phyloP scores from a whole-genome alignment of 371 early-diverging fungal genomes.

The Apophysomyces sp. region DNA sequence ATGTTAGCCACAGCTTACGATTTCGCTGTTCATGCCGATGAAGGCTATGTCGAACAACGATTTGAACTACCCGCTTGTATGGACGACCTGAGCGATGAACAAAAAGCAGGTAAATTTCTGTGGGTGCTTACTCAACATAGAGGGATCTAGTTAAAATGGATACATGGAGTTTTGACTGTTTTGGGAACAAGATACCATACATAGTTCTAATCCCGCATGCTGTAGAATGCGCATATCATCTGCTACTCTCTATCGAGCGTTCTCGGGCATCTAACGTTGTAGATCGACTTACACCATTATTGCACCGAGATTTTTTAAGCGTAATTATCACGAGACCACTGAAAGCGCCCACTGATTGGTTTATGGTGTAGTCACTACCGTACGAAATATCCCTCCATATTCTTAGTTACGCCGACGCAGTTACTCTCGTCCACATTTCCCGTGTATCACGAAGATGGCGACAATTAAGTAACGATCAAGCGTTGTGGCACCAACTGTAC shows the following conservation, averaged over 20 bases:
- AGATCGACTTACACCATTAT: slow-evolving; percentile 57
- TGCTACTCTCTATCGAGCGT: slow-evolving; percentile 62
- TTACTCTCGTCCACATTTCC: slow-evolving; percentile 44
- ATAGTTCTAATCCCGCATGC: slow-evolving; percentile 1
- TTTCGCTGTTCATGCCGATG: slow-evolving; percentile 41
- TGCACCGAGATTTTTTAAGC: slow-evolving; percentile 63
- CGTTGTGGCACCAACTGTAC: slow-evolving; percentile 67
- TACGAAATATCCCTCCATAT: slow-evolving; percentile 66
- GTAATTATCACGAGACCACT: slow-evolving; percentile 22
- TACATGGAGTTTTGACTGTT: not conserved
- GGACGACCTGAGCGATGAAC: slow-evolving; percentile 57
- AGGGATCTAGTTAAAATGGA: not conserved
- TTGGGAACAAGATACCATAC: not conserved
- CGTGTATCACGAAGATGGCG: slow-evolving; percentile 68
- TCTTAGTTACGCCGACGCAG: slow-evolving; percentile 51
- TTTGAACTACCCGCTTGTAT: slow-evolving; percentile 53
- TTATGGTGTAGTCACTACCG: slow-evolving; percentile 45
- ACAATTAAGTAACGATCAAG: slow-evolving; percentile 54
- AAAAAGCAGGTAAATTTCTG: slow-evolving; percentile 55
- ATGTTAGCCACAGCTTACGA: not conserved
- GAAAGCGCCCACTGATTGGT: not conserved
- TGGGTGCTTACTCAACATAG: not conserved
- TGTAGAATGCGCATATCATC: slow-evolving; percentile 67
- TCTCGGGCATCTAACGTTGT: slow-evolving; percentile 53
- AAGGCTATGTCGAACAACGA: slow-evolving; percentile 66